These are phyloP conservation scores for Kwoniella dendrophila DNA, from an alignment of 768 basidiomycete species.

Conservation along the genomic window DNA sequence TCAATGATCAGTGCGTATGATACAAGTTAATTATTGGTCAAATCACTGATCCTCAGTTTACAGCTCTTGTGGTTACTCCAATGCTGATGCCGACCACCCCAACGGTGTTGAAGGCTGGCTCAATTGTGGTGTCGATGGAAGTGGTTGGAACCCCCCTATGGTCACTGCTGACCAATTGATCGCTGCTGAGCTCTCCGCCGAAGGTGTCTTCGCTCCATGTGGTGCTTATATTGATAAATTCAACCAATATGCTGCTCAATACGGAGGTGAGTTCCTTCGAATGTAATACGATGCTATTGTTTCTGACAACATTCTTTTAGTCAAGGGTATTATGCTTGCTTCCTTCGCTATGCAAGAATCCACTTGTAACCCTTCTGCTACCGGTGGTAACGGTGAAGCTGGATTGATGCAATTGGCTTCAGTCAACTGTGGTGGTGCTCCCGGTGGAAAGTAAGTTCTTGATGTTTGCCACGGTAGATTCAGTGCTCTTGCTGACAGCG, in stretches of 20 bases:
- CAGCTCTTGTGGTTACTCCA: conserved; percentile 46
- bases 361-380: conserved; percentile 67
- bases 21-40: conserved; percentile 7
- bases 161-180: conserved; percentile 62
- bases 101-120: conserved; percentile 66
- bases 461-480: not conserved
- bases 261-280: conserved; percentile 34
- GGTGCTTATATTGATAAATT: conserved; percentile 49
- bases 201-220: conserved; percentile 50
- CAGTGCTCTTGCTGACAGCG: not conserved
- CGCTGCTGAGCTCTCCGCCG: conserved; percentile 32
- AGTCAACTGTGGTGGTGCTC: conserved; percentile 67
- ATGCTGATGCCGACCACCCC: conserved; percentile 32
- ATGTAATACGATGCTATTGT: not conserved
- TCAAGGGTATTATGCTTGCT: conserved; percentile 67
- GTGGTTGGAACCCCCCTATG: conserved; percentile 73
- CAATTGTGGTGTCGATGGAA: conserved; percentile 70
- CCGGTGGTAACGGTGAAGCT: conserved; percentile 78
- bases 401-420: conserved; percentile 82
- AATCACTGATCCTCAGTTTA: not conserved
- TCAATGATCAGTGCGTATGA: conserved; percentile 35
- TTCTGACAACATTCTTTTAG: conserved; percentile 58
- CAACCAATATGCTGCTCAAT: conserved; percentile 42
- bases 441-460: conserved; percentile 20
- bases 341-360: conserved; percentile 89